A percentile compares a stretch with the other conserved stretches of the same genome.
phyloP scores from a whole-genome alignment of 1,139 yeast species.

The Saccharomyces hybrid region DNA sequence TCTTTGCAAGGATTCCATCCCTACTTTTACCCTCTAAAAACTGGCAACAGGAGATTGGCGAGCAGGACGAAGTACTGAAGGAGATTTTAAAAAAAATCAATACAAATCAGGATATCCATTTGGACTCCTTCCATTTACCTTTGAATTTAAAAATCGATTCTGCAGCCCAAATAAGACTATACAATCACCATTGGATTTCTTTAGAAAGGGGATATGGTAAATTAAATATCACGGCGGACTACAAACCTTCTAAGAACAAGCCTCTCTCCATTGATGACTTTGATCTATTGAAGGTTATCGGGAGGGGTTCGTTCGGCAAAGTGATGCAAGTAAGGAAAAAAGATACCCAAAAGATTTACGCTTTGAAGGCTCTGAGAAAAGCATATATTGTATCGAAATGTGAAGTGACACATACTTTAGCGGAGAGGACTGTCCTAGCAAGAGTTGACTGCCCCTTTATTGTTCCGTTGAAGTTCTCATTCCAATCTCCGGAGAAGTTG shows the following conservation, averaged over 20 bases:
- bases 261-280: constrained; percentile 83
- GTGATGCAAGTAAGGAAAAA: constrained; percentile 96
- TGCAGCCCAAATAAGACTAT: background rate
- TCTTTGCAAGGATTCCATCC: constrained; percentile 69
- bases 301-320: constrained; percentile 96
- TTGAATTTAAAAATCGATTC: constrained; percentile 33
- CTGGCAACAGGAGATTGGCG: constrained; percentile 30
- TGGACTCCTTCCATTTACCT: constrained; percentile 30
- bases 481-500: constrained; percentile 86
- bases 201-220: constrained; percentile 33
- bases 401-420: constrained; percentile 92
- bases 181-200: constrained; percentile 40
- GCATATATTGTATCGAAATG: constrained; percentile 87
- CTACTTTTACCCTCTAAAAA: constrained; percentile 44
- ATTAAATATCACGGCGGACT: constrained; percentile 63
- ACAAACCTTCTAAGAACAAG: constrained; percentile 61
- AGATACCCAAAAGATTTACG: constrained; percentile 89
- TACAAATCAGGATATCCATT: constrained; percentile 36
- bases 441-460: constrained; percentile 89
- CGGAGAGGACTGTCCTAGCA: constrained; percentile 91
- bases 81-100: constrained; percentile 33
- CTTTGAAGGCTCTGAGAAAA: constrained; percentile 84
- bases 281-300: constrained; percentile 86
- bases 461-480: constrained; percentile 89
- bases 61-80: constrained; percentile 20